phyloP scores from a whole-genome alignment of 2,329 filamentous ascomycete species.

The Penicillium hesseltinei region DNA sequence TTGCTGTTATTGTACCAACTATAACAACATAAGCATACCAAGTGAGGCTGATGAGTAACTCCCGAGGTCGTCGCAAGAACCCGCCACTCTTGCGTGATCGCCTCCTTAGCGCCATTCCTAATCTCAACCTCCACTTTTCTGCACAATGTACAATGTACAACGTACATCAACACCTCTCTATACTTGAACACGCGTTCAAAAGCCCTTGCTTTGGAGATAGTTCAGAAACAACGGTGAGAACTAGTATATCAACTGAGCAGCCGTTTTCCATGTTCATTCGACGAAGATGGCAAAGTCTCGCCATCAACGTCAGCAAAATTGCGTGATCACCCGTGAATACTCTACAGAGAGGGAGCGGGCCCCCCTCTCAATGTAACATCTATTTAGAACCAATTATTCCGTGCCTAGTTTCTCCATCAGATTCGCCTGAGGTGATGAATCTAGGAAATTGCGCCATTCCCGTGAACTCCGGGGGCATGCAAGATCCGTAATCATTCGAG shows the following conservation, averaged over 20 bases:
- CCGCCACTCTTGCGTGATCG: conserved; percentile 32
- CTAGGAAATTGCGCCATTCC: conserved; percentile 32
- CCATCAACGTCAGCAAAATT: conserved; percentile 25
- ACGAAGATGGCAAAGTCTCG: conserved; percentile 20
- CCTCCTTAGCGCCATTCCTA: conserved; percentile 22
- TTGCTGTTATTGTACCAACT: not conserved
- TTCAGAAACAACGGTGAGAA: conserved; percentile 18
- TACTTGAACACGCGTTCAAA: not conserved
- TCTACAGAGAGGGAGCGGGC: conserved; percentile 9
- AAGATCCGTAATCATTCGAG: conserved; percentile 15
- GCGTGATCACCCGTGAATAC: conserved; percentile 22
- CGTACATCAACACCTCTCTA: not conserved
- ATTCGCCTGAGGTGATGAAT: conserved; percentile 24
- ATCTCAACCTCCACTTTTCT: conserved; percentile 19
- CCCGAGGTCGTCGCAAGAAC: conserved; percentile 13
- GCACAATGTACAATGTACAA: not conserved
- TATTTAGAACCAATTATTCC: not conserved
- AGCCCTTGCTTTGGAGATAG: not conserved
- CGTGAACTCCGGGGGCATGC: conserved; percentile 16
- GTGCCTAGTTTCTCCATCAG: not conserved
- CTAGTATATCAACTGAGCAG: not conserved
- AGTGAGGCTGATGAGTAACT: conserved; percentile 1
- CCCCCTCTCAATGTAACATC: not conserved
- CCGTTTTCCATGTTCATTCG: conserved; percentile 3
- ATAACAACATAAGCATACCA: not conserved